A percentile compares a stretch with the other conserved stretches of the same genome.
These are phyloP conservation scores for Boletus fagicola DNA, from an alignment of 768 basidiomycete genomes.

Conservation along the genomic window DNA sequence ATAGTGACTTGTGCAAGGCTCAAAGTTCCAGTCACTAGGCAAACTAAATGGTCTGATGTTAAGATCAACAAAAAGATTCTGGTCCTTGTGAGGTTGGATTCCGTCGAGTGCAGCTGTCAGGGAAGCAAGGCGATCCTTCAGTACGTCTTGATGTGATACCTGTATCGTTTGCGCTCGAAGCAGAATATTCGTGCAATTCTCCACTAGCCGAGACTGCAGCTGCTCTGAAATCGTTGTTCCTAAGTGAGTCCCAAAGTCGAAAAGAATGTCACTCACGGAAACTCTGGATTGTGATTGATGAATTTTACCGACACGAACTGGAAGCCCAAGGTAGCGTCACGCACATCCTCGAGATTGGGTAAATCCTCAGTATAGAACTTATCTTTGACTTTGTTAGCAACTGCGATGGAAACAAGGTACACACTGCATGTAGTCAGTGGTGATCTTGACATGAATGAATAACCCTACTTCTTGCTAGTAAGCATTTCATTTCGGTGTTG, in stretches of 20 bases:
- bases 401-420: conserved; percentile 67
- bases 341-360: conserved; percentile 71
- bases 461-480: conserved; percentile 72
- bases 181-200: conserved; percentile 53
- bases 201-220: conserved; percentile 64
- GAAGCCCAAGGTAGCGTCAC: conserved; percentile 17
- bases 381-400: conserved; percentile 67
- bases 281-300: conserved; percentile 48
- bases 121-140: conserved; percentile 49
- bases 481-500: conserved; percentile 77
- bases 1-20: conserved; percentile 71
- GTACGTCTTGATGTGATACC: conserved; percentile 51
- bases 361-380: conserved; percentile 72
- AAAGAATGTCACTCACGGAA: conserved; percentile 48
- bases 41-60: conserved; percentile 65
- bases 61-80: conserved; percentile 67
- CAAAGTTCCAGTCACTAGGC: conserved; percentile 70
- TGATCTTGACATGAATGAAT: neutral
- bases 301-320: conserved; percentile 8
- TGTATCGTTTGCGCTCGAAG: conserved; percentile 60
- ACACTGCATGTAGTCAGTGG: conserved; percentile 39
- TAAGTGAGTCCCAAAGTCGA: neutral
- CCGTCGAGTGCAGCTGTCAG: conserved; percentile 49
- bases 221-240: conserved; percentile 45
- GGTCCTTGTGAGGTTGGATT: conserved; percentile 60